A percentile compares a stretch with the other conserved stretches of the same genome.
Conservation (phyloP, 148 eudicot species). For the Fagopyrum homotropicum region DNA sequence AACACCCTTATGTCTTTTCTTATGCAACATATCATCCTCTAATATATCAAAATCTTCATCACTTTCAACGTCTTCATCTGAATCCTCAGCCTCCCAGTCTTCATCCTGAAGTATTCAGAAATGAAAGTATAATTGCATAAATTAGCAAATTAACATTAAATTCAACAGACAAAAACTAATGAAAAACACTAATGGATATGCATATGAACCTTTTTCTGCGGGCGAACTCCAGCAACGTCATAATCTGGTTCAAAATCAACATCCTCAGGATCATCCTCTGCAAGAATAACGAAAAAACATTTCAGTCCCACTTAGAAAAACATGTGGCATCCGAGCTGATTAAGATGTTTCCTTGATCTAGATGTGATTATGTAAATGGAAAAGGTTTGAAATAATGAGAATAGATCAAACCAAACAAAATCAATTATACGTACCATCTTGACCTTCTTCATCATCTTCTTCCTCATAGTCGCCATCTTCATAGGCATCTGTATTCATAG, state of each 20-base stretch:
- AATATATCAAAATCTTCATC: constrained; percentile 60
- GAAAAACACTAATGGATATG: not conserved
- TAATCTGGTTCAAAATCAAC: constrained; percentile 86
- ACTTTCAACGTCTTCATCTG: constrained; percentile 63
- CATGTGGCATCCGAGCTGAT: not conserved
- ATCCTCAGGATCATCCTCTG: constrained; percentile 97
- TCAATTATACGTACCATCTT: constrained; percentile 21
- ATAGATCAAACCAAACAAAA: not conserved
- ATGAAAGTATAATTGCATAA: not conserved
- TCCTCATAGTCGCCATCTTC: constrained; percentile 38
- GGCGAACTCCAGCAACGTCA: constrained; percentile 33
- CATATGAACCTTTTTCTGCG: constrained; percentile 40
- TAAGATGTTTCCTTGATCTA: not conserved
- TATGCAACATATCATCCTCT: constrained; percentile 50
- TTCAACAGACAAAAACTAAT: not conserved
- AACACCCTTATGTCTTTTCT: constrained; percentile 50
- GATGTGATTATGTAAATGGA: not conserved
- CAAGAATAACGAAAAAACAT: constrained; percentile 17
- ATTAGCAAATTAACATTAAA: not conserved
- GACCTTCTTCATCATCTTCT: constrained; percentile 46
- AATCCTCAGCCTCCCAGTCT: constrained; percentile 78
- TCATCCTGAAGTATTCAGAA: constrained; percentile 39
- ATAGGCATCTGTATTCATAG: constrained; percentile 34
- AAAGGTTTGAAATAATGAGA: not conserved
- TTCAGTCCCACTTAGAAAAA: not conserved